Evolutionary conservation across 2,329 filamentous ascomycete species (phyloP), one percentile per base, ranked within the genome.

Genomic region (Talaromyces sp.): DNA sequence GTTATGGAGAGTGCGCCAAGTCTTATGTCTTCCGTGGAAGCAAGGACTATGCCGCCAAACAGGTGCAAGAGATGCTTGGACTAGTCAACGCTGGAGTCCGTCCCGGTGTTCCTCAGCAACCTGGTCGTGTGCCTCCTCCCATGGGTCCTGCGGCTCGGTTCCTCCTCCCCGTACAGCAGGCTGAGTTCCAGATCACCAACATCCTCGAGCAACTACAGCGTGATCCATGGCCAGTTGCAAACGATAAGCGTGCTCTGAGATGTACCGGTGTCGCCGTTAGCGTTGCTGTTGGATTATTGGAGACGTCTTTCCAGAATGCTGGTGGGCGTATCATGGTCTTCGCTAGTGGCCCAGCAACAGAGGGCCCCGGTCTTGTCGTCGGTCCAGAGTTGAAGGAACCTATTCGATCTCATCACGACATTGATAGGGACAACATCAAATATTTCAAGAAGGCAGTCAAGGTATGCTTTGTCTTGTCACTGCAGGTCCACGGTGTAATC

Each of bases 381-480:
- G 92, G 92, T 2, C 90, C 94, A 22, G 94, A 99, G 76, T 80
- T 99, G 64, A 89, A 93, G 73, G 94, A 99, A 73, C 91, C 95
- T 9, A 97, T 99, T 64, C 88, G 94, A 70, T 97, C 93, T 41
- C 94, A 99, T 77, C 94, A 99, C 75, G 94, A 99, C 69, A 99
- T 99, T 74, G 94, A 99, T 72, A 86, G 92, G 59, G 94, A 99
- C 75, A 97, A 97, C 73, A 96, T 96, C 78, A 99, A 99, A 76
- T 97, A 97, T 77, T 97, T 96, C 79, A 99, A 99, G 82, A 99
- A 99, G 78, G 94, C 94, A 21, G 77, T 97, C 53, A 99, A 97
- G 85, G 89, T 91, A 74, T 59, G 79, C 52, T 19, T 33, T 11
- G 21, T 15, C 35, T 21, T 10, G 3, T n/a, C 17, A 17, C n/a